These are phyloP conservation scores for Xanthoconium stramineum DNA, from an alignment of 768 basidiomycete genomes.

Conservation along the genomic window DNA sequence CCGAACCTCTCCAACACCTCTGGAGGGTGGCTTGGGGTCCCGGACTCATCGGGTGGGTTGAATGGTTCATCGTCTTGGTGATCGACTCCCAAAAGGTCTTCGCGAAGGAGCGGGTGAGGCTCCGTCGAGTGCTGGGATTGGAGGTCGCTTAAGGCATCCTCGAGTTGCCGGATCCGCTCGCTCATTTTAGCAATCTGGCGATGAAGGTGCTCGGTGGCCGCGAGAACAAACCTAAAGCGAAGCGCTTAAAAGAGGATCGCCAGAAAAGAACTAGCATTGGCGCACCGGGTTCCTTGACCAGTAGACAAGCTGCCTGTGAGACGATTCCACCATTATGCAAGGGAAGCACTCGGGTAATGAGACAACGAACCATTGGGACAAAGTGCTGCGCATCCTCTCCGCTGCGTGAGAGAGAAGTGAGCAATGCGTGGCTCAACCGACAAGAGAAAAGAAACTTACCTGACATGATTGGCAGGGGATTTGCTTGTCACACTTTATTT, in stretches of 20 bases:
- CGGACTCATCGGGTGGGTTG: conserved; percentile 25
- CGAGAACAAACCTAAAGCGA: conserved; percentile 49
- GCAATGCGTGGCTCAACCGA: background rate
- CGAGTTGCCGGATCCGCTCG: conserved; percentile 53
- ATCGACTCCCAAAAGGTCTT: conserved; percentile 40
- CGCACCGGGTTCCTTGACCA: conserved; percentile 72
- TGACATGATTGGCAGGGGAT: conserved; percentile 77
- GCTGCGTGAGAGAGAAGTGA: conserved; percentile 30
- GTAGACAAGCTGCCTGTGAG: conserved; percentile 65
- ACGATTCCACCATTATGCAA: background rate
- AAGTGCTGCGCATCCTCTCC: conserved; percentile 64
- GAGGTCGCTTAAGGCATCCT: conserved; percentile 54
- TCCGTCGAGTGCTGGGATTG: conserved; percentile 52
- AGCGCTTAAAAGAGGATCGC: conserved; percentile 7
- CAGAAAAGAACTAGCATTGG: conserved; percentile 2
- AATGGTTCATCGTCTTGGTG: conserved; percentile 28
- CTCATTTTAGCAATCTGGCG: conserved; percentile 51
- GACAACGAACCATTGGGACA: conserved; percentile 63
- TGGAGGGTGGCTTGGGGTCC: conserved; percentile 17
- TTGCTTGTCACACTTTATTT: conserved; percentile 82
- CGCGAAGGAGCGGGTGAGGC: conserved; percentile 58
- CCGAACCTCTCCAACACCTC: conserved; percentile 58
- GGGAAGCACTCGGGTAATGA: background rate
- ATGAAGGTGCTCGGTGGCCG: conserved; percentile 66
- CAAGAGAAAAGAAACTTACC: conserved; percentile 34